A percentile compares a stretch with the other conserved stretches of the same genome.
phyloP scores from a whole-genome alignment of 306 rosid genomes.

The Trifolium pratense region DNA sequence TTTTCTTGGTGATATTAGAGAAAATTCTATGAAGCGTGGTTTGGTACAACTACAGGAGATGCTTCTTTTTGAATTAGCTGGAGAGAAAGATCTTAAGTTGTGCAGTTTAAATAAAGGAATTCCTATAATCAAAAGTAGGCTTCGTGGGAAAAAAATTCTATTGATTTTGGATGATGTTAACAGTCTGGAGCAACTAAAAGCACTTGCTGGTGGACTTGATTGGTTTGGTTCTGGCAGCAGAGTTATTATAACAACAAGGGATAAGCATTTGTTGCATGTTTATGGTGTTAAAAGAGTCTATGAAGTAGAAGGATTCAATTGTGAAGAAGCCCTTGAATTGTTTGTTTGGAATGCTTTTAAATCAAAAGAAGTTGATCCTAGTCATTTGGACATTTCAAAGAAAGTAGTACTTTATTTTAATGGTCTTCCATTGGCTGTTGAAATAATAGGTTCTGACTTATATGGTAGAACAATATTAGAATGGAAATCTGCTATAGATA shows the following conservation, averaged over 20 bases:
- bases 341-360: neutral
- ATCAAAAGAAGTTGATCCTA: neutral
- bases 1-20: too few species aligned
- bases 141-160: constrained; percentile 1
- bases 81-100: neutral
- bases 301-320: constrained; percentile 20
- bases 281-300: constrained; percentile 11
- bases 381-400: neutral
- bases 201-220: constrained; percentile 16
- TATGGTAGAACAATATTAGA: neutral
- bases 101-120: constrained; percentile 8
- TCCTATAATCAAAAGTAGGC: constrained; percentile 4
- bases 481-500: constrained; percentile 15
- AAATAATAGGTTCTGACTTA: neutral
- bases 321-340: constrained; percentile 23
- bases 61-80: neutral
- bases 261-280: neutral
- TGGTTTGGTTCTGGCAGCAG: constrained; percentile 33
- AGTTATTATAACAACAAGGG: neutral
- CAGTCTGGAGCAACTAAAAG: neutral
- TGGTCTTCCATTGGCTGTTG: constrained; percentile 19
- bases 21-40: too few species aligned
- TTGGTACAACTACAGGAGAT: too few species aligned
- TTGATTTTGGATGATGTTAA: constrained; percentile 34
- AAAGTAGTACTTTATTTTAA: neutral